These are phyloP conservation scores for Musa itinerans DNA, from an alignment of 176 grass and related monocot species.

Conservation along the genomic window DNA sequence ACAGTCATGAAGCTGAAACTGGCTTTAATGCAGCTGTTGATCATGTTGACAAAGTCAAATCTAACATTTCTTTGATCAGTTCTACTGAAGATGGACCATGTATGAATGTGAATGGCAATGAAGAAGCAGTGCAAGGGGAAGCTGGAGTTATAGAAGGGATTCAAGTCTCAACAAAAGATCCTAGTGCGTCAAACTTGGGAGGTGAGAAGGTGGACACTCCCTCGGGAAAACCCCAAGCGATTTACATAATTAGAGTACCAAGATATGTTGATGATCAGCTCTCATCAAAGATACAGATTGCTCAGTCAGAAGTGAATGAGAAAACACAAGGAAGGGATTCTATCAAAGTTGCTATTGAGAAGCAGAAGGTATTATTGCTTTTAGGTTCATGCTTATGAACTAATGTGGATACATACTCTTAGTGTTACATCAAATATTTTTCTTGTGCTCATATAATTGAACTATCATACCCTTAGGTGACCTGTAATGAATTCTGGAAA, in stretches of 20 bases:
- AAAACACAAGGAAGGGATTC: constrained; percentile 63
- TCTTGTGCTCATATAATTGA: constrained; percentile 9
- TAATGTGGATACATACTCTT: background rate
- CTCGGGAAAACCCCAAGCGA: constrained; percentile 16
- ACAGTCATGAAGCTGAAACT: background rate
- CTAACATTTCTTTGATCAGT: constrained; percentile 28
- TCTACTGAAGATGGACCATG: constrained; percentile 7
- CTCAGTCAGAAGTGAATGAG: constrained; percentile 46
- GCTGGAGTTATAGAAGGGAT: constrained; percentile 11
- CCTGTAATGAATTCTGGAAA: constrained; percentile 35
- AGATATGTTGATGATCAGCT: constrained; percentile 50
- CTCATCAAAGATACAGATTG: constrained; percentile 55
- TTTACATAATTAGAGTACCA: constrained; percentile 54
- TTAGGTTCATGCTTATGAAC: background rate
- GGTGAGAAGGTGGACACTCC: constrained; percentile 28
- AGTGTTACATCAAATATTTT: constrained; percentile 8
- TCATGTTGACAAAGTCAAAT: background rate
- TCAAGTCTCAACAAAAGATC: constrained; percentile 20
- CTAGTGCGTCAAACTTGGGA: constrained; percentile 10
- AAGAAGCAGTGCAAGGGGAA: constrained; percentile 18
- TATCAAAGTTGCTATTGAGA: constrained; percentile 46
- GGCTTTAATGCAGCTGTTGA: background rate
- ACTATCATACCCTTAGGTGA: constrained; percentile 35
- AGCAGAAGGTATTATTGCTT: constrained; percentile 52
- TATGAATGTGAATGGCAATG: constrained; percentile 16